phyloP scores from a whole-genome alignment of 331 rosid species.

The Ulmus americana region DNA sequence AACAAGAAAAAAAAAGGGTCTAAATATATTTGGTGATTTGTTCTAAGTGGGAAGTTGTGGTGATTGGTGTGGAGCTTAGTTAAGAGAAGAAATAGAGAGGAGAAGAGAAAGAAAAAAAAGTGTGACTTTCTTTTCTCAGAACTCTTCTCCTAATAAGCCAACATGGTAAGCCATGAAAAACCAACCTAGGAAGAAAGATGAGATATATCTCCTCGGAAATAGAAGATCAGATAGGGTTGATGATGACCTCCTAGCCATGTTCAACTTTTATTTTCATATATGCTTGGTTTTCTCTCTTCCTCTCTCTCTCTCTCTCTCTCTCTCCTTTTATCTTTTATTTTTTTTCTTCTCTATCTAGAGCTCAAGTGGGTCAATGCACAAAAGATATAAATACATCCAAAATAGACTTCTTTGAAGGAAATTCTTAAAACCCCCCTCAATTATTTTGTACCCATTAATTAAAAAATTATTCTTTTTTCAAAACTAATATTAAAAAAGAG shows the following conservation, averaged over 20 bases:
- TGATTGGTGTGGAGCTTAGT: conserved; percentile 3
- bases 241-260: conserved; percentile 49
- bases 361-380: conserved; percentile 62
- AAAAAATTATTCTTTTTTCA: conserved; percentile 12
- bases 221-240: conserved; percentile 58
- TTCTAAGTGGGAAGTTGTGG: neutral
- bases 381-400: conserved; percentile 58
- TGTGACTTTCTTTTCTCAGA: conserved; percentile 7
- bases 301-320: neutral
- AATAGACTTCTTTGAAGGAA: conserved; percentile 40
- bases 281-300: conserved; percentile 7
- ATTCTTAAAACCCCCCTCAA: conserved; percentile 40
- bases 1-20: neutral
- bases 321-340: conserved; percentile 8
- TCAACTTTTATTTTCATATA: conserved; percentile 39
- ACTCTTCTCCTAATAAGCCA: conserved; percentile 18
- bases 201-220: conserved; percentile 44
- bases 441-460: conserved; percentile 42
- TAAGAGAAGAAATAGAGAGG: conserved; percentile 6
- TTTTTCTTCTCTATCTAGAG: conserved; percentile 27
- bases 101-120: conserved; percentile 11
- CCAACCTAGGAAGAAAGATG: conserved; percentile 52
- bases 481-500: neutral
- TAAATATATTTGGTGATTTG: too few species aligned
- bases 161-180: conserved; percentile 34